Evolutionary conservation across 169 alveolate species (phyloP).

Genomic region (Besnoitia besnoiti): DNA sequence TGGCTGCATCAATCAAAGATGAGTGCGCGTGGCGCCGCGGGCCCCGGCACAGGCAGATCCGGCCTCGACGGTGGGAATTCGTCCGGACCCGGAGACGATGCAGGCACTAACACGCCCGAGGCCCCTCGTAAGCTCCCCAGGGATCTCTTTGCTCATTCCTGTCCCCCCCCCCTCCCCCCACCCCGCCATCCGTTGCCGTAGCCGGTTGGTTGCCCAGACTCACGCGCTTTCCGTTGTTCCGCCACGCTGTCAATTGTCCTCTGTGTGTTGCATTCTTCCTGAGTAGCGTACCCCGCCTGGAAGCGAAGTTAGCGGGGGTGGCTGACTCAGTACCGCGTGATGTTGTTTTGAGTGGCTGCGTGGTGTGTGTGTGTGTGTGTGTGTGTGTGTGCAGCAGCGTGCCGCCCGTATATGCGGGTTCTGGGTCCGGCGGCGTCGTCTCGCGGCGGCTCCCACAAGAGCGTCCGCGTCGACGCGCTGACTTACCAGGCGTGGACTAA

Average conservation of each 20-base stretch:
- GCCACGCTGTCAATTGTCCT: no score
- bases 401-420: conserved; percentile 35
- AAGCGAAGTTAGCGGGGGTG: no score
- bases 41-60: not conserved
- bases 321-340: no score
- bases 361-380: not conserved
- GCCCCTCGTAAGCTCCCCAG: not conserved
- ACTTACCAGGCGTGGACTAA: conserved; percentile 22
- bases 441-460: conserved; percentile 13
- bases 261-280: no score
- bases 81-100: not conserved
- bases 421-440: not conserved
- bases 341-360: not conserved
- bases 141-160: no score
- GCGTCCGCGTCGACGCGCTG: conserved; percentile 34
- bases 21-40: not conserved
- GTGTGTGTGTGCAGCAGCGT: not conserved
- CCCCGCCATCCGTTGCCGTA: no score
- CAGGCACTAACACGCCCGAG: not conserved
- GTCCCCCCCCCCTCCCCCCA: no score
- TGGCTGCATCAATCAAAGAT: not conserved
- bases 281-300: no score
- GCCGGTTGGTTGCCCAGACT: no score
- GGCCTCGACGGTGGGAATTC: not conserved
- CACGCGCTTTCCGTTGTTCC: no score